Evolutionary conservation across 2,329 filamentous ascomycete species (phyloP).

Genomic region (Ophiognomonia clavigignenti-juglandacearum): DNA sequence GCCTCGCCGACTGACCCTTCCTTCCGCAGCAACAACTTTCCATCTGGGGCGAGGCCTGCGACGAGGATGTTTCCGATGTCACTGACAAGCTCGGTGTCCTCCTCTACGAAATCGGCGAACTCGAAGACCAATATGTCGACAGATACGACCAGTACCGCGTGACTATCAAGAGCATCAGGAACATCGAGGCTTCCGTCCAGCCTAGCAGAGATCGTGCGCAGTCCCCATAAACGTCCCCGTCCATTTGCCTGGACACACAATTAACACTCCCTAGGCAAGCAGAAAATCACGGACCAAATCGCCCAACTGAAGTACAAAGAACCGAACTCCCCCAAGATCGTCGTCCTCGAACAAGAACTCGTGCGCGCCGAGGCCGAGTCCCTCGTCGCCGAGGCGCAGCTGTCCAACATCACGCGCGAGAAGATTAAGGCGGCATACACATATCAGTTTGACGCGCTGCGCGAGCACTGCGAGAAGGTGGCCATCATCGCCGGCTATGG

Average conservation of each 20-base stretch:
- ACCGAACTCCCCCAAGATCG: conserved; percentile 94
- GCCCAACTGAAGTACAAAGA: conserved; percentile 99
- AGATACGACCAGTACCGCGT: conserved; percentile 99
- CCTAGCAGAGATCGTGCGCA: conserved; percentile 89
- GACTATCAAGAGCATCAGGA: conserved; percentile 98
- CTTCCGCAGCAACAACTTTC: conserved; percentile 85
- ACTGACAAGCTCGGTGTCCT: conserved; percentile 98
- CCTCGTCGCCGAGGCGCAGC: conserved; percentile 94
- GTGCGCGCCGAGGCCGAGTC: conserved; percentile 98
- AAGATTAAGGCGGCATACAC: conserved; percentile 98
- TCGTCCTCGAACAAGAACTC: conserved; percentile 96
- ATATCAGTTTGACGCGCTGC: conserved; percentile 96
- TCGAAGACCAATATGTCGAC: conserved; percentile 97
- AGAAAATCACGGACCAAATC: conserved; percentile 98
- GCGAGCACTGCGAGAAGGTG: conserved; percentile 96
- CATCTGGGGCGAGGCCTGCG: conserved; percentile 90
- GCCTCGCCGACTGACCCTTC: conserved; percentile 9
- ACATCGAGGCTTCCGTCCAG: conserved; percentile 97
- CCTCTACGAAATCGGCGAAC: conserved; percentile 96
- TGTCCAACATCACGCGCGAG: conserved; percentile 98
- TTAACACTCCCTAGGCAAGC: conserved; percentile 66
- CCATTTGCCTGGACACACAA: too few species aligned
- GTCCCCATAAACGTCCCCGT: not conserved
- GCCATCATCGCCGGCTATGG: conserved; percentile 97
- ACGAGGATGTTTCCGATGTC: conserved; percentile 97